Evolutionary conservation across 495 filamentous ascomycete species (phyloP).

Genomic region (Penicillium cataractarum): DNA sequence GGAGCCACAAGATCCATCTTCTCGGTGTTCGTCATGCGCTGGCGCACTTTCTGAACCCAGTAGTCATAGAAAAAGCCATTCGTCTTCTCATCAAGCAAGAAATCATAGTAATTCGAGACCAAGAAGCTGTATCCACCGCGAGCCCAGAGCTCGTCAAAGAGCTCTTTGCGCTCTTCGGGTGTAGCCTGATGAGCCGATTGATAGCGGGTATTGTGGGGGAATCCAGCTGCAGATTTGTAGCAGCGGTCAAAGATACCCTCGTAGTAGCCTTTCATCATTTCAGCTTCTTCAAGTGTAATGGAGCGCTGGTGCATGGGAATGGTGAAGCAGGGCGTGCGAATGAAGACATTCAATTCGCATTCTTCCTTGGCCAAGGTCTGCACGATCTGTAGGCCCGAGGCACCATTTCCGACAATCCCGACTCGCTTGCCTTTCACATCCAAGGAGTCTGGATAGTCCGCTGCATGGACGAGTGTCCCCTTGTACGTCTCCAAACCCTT

Average conservation of each 20-base stretch:
- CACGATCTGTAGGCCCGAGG: slow-evolving; percentile 32
- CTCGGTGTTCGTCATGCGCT: slow-evolving; percentile 49
- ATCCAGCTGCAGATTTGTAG: slow-evolving; percentile 45
- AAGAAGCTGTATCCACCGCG: slow-evolving; percentile 54
- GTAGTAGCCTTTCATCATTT: slow-evolving; percentile 50
- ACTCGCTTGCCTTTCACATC: slow-evolving; percentile 28
- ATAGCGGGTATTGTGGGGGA: slow-evolving; percentile 43
- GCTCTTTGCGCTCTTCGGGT: slow-evolving; percentile 45
- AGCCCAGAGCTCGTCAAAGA: slow-evolving; percentile 52
- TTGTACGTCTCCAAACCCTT: slow-evolving; percentile 19
- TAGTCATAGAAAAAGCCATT: slow-evolving; percentile 57
- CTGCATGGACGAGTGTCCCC: slow-evolving; percentile 23
- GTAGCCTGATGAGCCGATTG: slow-evolving; percentile 50
- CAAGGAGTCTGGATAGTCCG: slow-evolving; percentile 26
- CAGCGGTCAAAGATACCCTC: slow-evolving; percentile 38
- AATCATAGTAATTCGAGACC: slow-evolving; percentile 55
- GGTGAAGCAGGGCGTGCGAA: slow-evolving; percentile 50
- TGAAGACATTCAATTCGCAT: slow-evolving; percentile 44
- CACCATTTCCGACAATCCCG: slow-evolving; percentile 32
- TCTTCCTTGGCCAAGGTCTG: slow-evolving; percentile 38
- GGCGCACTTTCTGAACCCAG: slow-evolving; percentile 54
- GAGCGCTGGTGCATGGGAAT: slow-evolving; percentile 50
- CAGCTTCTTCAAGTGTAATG: slow-evolving; percentile 40
- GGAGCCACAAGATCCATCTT: slow-evolving; percentile 58
- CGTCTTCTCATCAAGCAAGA: slow-evolving; percentile 44